Evolutionary conservation across 352 stramenopile genomes (phyloP), one percentile per base, ranked within the genome.

Genomic region (Phytophthora ohioensis): DNA sequence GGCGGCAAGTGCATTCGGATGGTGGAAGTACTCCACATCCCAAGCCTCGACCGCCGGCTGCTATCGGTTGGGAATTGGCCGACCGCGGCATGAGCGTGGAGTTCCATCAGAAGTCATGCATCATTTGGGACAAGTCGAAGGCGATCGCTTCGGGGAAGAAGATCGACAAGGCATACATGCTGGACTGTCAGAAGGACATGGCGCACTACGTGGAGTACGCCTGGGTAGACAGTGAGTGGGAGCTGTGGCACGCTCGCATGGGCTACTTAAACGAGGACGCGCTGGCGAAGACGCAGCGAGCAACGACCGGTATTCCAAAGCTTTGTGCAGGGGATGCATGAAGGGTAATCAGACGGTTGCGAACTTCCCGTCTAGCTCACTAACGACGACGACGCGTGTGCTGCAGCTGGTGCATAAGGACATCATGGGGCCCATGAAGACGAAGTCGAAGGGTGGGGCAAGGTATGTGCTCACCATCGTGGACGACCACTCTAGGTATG

Each of bases 211-310:
- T 57, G 0, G 41, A 75, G n/a, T 63, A 75, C 59, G 2, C 32
- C 1, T 41, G 27, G 3, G 13, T 32, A 4, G 38, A 56, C 30
- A 63, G n/a, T 55, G 21, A 76, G 67, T 70, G 57, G 67, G 56
- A 76, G 57, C 9, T 79, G 5, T 76, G 54, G 41, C 67, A 17
- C 17, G 17, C 17, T 17, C 17, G 17, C 17, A 76, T 76, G 36
- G 62, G 61, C 1, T 63, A 71, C 31, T 35, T 54, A 4, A 71
- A 53, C 41, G 3, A 59, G 36, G 39, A 63, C 30, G 39, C 35
- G 7, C 34, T 67, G 30, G 30, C 30, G 27, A 63, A 62, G 39
- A 70, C 39, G 4, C 39, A 64, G 36, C 35, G 12, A 2, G 34
- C 51, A 10, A 76, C 61, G 2, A 52, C 15, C 30, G 62, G 62